These are phyloP conservation scores for Penicillium hesseltinei DNA, from an alignment of 2,329 filamentous ascomycete genomes.

Conservation along the genomic window DNA sequence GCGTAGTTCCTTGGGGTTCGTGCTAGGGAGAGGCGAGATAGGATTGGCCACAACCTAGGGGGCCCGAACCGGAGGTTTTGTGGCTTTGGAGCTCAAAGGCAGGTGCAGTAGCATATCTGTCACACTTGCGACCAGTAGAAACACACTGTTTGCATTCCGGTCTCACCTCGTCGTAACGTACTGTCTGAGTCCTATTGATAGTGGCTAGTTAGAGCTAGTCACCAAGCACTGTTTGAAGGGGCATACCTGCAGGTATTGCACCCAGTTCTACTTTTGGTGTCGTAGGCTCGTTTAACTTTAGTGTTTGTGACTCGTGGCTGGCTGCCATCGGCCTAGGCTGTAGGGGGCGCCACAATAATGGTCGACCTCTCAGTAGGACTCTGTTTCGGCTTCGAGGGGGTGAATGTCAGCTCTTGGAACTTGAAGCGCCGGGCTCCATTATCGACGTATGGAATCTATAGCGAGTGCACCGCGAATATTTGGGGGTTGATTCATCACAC, in stretches of 20 bases:
- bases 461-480: background rate
- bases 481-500: background rate
- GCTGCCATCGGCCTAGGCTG: background rate
- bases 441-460: background rate
- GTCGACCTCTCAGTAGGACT: background rate
- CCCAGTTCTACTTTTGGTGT: background rate
- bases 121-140: too few species aligned
- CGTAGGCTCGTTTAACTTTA: background rate
- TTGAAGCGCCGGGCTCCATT: background rate
- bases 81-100: too few species aligned
- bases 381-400: background rate
- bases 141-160: too few species aligned
- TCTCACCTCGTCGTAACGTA: background rate
- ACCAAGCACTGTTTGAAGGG: too few species aligned
- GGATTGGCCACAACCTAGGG: too few species aligned
- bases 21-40: too few species aligned
- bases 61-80: too few species aligned
- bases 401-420: background rate
- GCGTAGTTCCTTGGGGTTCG: too few species aligned
- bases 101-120: too few species aligned
- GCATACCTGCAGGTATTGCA: background rate
- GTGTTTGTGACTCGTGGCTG: background rate
- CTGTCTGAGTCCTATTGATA: background rate
- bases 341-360: background rate
- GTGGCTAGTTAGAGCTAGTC: background rate